phyloP scores from a whole-genome alignment of 2,329 filamentous ascomycete genomes.

The Calcarisporium arbuscula region DNA sequence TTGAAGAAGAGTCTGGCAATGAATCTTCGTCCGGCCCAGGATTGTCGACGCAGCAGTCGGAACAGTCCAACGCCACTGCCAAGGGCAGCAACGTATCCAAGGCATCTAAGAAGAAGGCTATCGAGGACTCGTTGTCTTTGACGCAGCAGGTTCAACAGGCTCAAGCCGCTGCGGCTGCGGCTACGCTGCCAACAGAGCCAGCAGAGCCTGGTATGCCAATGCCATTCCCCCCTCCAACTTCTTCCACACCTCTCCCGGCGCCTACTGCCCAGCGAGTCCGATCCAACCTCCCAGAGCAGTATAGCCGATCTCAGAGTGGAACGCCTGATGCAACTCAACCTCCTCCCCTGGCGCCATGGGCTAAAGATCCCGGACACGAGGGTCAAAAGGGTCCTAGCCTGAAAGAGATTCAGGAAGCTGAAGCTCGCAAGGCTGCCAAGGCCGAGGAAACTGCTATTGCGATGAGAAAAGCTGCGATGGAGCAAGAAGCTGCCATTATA shows the following conservation, averaged over 20 bases:
- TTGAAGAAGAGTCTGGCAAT: neutral
- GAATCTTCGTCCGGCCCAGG: neutral
- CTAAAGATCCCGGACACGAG: constrained; percentile 69
- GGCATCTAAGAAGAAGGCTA: constrained; percentile 24
- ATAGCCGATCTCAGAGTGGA: constrained; percentile 65
- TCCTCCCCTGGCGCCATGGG: constrained; percentile 87
- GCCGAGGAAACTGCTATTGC: constrained; percentile 75
- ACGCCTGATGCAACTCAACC: constrained; percentile 59
- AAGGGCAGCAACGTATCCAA: constrained; percentile 17
- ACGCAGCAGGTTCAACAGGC: constrained; percentile 85
- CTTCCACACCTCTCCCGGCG: constrained; percentile 76
- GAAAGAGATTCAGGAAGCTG: constrained; percentile 93
- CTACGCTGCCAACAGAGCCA: constrained; percentile 39
- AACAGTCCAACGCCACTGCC: constrained; percentile 10
- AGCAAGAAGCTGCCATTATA: constrained; percentile 65
- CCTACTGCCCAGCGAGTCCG: constrained; percentile 80
- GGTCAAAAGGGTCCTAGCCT: constrained; percentile 80
- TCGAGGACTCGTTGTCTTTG: constrained; percentile 50
- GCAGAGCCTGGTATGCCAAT: constrained; percentile 61
- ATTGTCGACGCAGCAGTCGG: constrained; percentile 2
- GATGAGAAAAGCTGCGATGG: constrained; percentile 67
- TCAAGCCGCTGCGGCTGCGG: constrained; percentile 60
- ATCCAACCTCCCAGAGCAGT: constrained; percentile 75
- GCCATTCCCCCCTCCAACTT: constrained; percentile 66
- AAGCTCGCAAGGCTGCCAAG: constrained; percentile 88